Evolutionary conservation across 352 stramenopile species (phyloP).

Genomic region (Phytophthora cryptogea): DNA sequence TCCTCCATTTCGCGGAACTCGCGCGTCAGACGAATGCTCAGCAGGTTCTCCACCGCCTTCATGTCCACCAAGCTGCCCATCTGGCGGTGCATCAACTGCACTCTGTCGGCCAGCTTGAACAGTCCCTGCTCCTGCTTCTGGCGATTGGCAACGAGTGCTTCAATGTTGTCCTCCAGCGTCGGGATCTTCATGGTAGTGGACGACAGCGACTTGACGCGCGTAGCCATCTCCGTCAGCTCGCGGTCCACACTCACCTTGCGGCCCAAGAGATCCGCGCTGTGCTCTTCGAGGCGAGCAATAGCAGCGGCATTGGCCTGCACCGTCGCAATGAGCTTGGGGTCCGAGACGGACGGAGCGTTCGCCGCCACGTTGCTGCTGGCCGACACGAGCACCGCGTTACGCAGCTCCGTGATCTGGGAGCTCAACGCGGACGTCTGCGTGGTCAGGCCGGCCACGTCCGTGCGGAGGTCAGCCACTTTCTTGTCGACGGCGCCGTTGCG

Average conservation of each 20-base stretch:
- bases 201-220: slow-evolving; percentile 60
- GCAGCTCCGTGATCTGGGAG: slow-evolving; percentile 55
- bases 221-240: slow-evolving; percentile 59
- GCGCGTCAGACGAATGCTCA: slow-evolving; percentile 68
- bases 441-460: slow-evolving; percentile 57
- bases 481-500: slow-evolving; percentile 67
- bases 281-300: slow-evolving; percentile 73
- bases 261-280: slow-evolving; percentile 62
- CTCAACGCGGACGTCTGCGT: slow-evolving; percentile 45
- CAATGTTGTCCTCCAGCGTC: slow-evolving; percentile 64
- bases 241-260: slow-evolving; percentile 70
- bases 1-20: slow-evolving; percentile 79
- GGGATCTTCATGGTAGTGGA: slow-evolving; percentile 61
- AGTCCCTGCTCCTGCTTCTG: slow-evolving; percentile 64
- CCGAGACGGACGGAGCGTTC: slow-evolving; percentile 16
- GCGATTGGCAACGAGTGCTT: slow-evolving; percentile 46
- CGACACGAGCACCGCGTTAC: slow-evolving; percentile 42
- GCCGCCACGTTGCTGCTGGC: slow-evolving; percentile 28
- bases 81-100: slow-evolving; percentile 57
- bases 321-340: slow-evolving; percentile 39
- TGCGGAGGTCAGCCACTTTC: slow-evolving; percentile 61
- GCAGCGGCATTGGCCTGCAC: slow-evolving; percentile 54
- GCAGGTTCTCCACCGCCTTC: slow-evolving; percentile 66
- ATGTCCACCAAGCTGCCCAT: slow-evolving; percentile 57
- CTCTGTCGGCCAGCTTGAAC: slow-evolving; percentile 57